These are phyloP conservation scores for Xylaria arbuscula DNA, from an alignment of 2,329 filamentous ascomycete genomes.

Conservation along the genomic window DNA sequence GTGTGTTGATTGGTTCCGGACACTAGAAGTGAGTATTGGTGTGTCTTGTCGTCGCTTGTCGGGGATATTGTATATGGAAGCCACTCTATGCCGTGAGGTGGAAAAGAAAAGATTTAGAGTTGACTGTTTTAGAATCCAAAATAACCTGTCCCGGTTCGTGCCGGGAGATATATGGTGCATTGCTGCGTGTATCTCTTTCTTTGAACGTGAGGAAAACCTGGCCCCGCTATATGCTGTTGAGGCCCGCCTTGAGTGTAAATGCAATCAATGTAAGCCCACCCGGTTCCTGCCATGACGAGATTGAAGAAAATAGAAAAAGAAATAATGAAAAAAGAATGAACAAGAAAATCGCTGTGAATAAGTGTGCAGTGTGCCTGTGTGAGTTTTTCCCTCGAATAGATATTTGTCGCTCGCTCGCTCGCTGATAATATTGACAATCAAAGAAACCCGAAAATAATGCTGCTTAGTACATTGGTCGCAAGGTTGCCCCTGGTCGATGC, in stretches of 20 bases:
- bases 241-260: constrained; percentile 64
- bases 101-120: constrained; percentile 47
- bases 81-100: constrained; percentile 55
- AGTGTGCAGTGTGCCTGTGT: constrained; percentile 60
- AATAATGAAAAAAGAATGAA: constrained; percentile 33
- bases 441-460: constrained; percentile 46
- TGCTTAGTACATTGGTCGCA: constrained; percentile 45
- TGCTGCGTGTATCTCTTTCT: constrained; percentile 72
- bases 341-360: constrained; percentile 53
- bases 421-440: constrained; percentile 49
- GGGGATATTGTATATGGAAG: constrained; percentile 57
- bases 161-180: constrained; percentile 65
- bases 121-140: constrained; percentile 56
- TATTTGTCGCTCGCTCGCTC: constrained; percentile 55
- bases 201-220: constrained; percentile 54
- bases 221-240: constrained; percentile 58
- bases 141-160: constrained; percentile 60
- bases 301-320: constrained; percentile 56
- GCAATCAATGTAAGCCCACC: constrained; percentile 64
- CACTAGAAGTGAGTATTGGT: constrained; percentile 7
- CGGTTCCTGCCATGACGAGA: constrained; percentile 67
- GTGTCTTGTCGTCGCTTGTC: constrained; percentile 47
- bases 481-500: constrained; percentile 52
- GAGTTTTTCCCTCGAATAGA: constrained; percentile 43
- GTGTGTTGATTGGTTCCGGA: constrained; percentile 44